Evolutionary conservation across 2,329 filamentous ascomycete species (phyloP).

Genomic region (Colletotrichum spinosum): DNA sequence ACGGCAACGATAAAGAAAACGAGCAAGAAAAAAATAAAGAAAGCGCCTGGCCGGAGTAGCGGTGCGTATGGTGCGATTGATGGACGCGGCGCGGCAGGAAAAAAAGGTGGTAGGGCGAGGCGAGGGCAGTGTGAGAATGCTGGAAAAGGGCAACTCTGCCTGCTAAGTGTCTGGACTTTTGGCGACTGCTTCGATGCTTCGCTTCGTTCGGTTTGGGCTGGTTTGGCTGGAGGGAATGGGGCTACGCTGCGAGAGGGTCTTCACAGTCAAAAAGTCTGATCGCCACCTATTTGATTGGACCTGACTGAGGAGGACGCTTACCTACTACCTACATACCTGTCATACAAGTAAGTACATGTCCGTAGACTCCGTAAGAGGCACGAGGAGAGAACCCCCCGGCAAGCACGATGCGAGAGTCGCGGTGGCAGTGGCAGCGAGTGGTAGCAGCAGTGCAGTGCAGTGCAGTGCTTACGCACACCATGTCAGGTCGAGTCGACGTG

Average conservation of each 20-base stretch:
- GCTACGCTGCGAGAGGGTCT: slow-evolving; percentile 28
- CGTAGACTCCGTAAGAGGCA: too few relatives aligned
- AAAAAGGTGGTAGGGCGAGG: too few relatives aligned
- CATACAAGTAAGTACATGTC: too few relatives aligned
- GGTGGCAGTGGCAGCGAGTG: too few relatives aligned
- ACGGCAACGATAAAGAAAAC: slow-evolving; percentile 29
- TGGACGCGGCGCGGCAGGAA: slow-evolving; percentile 21
- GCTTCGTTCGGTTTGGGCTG: slow-evolving; percentile 27
- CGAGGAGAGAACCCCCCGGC: too few relatives aligned
- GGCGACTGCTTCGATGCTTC: too few relatives aligned
- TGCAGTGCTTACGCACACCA: too few relatives aligned
- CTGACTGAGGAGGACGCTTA: slow-evolving; percentile 17
- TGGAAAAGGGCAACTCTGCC: slow-evolving; percentile 25
- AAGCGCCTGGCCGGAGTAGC: slow-evolving; percentile 37
- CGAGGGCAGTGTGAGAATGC: slow-evolving; percentile 6
- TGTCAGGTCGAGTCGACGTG: not conserved
- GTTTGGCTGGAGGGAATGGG: slow-evolving; percentile 28
- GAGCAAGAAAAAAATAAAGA: slow-evolving; percentile 24
- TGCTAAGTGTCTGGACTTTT: slow-evolving; percentile 28
- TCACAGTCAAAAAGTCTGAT: slow-evolving; percentile 49
- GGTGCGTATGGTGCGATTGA: slow-evolving; percentile 30
- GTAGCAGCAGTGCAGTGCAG: too few relatives aligned
- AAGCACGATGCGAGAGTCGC: too few relatives aligned
- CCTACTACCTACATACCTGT: too few relatives aligned
- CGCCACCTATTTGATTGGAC: slow-evolving; percentile 50